A percentile compares a stretch with the other conserved stretches of the same genome.
These are phyloP conservation scores for Suhomyces atakaporum DNA, from an alignment of 1,139 yeast species.

Conservation along the genomic window DNA sequence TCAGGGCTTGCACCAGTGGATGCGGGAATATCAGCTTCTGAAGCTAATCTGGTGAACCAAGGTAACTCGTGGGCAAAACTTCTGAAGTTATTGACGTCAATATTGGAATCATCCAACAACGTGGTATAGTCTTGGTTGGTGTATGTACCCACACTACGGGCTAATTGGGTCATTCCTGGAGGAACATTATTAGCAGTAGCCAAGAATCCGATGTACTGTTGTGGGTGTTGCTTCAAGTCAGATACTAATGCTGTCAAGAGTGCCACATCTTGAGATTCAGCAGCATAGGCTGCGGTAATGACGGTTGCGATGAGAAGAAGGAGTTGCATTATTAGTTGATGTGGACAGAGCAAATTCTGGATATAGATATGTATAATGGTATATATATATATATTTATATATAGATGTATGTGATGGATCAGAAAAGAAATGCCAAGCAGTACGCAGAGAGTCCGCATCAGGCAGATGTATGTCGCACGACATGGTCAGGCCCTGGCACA, in stretches of 20 bases:
- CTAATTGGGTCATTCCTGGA: constrained; percentile 37
- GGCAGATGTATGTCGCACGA: neutral
- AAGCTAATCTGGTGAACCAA: constrained; percentile 41
- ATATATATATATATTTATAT: no score
- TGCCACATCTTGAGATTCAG: constrained; percentile 30
- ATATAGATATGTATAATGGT: no score
- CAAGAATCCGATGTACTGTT: constrained; percentile 31
- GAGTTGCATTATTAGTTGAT: neutral
- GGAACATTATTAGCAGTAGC: constrained; percentile 40
- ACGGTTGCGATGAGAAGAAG: constrained; percentile 2
- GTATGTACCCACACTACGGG: constrained; percentile 40
- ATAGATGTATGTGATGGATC: neutral
- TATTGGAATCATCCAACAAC: constrained; percentile 28
- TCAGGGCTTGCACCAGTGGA: constrained; percentile 14
- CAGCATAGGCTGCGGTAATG: constrained; percentile 26
- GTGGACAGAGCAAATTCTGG: neutral
- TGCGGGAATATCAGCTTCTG: constrained; percentile 15
- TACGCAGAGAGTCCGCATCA: neutral
- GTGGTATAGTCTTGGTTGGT: constrained; percentile 45
- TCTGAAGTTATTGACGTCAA: constrained; percentile 28
- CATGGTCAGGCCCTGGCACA: neutral
- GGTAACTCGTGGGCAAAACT: constrained; percentile 44
- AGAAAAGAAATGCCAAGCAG: neutral
- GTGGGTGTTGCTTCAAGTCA: constrained; percentile 31
- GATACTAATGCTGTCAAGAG: constrained; percentile 45